Evolutionary conservation across 768 basidiomycete genomes (phyloP).

Genomic region (Suillus bovinus): DNA sequence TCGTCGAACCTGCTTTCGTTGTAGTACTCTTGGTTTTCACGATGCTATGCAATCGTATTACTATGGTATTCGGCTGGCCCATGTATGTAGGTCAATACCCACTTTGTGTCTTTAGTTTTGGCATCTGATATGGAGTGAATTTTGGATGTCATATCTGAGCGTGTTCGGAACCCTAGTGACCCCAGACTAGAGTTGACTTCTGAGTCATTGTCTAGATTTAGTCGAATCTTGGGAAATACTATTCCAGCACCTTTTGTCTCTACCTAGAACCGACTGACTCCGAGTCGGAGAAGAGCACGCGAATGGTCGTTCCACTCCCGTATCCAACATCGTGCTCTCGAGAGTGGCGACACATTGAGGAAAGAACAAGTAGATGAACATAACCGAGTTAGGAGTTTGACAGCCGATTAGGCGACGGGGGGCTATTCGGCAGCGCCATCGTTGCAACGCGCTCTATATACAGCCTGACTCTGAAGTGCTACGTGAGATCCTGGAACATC

Average conservation of each 20-base stretch:
- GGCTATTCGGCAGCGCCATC: too few species aligned
- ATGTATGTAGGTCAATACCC: conserved; percentile 19
- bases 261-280: neutral
- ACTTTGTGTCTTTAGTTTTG: neutral
- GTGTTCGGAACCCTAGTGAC: neutral
- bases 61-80: conserved; percentile 28
- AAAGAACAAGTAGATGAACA: too few species aligned
- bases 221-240: neutral
- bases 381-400: too few species aligned
- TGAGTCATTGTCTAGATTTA: neutral
- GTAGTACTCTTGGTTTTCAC: conserved; percentile 5
- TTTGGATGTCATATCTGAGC: neutral
- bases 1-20: conserved; percentile 13
- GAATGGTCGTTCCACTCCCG: neutral
- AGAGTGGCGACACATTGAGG: too few species aligned
- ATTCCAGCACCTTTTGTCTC: neutral
- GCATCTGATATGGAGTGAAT: neutral
- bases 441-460: neutral
- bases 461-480: neutral
- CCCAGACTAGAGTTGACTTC: neutral
- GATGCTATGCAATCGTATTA: conserved; percentile 4
- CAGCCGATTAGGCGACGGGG: too few species aligned
- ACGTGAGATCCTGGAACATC: neutral
- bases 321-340: neutral
- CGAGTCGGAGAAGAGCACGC: neutral